Conservation (phyloP, 1,139 yeast species). For the Petasospora fabianii region DNA sequence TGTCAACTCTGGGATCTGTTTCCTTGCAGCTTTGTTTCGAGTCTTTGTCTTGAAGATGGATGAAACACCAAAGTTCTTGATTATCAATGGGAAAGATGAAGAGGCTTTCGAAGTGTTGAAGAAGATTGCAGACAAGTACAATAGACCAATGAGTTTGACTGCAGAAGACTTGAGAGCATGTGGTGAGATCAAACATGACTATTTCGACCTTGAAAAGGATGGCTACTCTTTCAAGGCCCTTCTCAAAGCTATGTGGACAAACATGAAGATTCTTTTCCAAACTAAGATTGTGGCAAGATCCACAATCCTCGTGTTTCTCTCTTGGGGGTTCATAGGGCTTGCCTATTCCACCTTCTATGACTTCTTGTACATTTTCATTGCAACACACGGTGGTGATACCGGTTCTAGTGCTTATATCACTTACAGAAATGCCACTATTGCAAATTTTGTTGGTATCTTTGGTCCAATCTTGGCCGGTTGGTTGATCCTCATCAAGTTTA, state of each 20-base stretch:
- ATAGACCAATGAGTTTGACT: slow-evolving; percentile 41
- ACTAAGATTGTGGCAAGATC: slow-evolving; percentile 33
- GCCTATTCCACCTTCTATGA: slow-evolving; percentile 41
- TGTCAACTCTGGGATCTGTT: slow-evolving; percentile 45
- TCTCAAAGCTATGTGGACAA: slow-evolving; percentile 17
- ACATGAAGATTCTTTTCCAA: slow-evolving; percentile 34
- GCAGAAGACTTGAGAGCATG: slow-evolving; percentile 42
- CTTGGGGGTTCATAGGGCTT: slow-evolving; percentile 44
- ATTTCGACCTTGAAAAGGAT: slow-evolving; percentile 17
- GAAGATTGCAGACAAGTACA: slow-evolving; percentile 39
- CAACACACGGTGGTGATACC: slow-evolving; percentile 39
- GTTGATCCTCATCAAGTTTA: slow-evolving; percentile 38
- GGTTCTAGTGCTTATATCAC: slow-evolving; percentile 33
- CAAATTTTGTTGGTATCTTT: slow-evolving; percentile 47
- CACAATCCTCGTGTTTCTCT: slow-evolving; percentile 33
- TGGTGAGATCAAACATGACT: slow-evolving; percentile 35
- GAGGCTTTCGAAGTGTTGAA: slow-evolving; percentile 42
- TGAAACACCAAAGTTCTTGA: slow-evolving; percentile 49
- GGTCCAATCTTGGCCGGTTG: slow-evolving; percentile 58
- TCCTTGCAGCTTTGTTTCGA: slow-evolving; percentile 41
- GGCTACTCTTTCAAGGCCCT: slow-evolving; percentile 20
- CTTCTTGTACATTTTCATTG: slow-evolving; percentile 41
- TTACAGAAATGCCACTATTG: slow-evolving; percentile 51
- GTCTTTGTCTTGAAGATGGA: slow-evolving; percentile 40
- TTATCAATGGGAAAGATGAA: slow-evolving; percentile 42